phyloP scores from a whole-genome alignment of 129 eudicot species.

The Flaveria brownii region DNA sequence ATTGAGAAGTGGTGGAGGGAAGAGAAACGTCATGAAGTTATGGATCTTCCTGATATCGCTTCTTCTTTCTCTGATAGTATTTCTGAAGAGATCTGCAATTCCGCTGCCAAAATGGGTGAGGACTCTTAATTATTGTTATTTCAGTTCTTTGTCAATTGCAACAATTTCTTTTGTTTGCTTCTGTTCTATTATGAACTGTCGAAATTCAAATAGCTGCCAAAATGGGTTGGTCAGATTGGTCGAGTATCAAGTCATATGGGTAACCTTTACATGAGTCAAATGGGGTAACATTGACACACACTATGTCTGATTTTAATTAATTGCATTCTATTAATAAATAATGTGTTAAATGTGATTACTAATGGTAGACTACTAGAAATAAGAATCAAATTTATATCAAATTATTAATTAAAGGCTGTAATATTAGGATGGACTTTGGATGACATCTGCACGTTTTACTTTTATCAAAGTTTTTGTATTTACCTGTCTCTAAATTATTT shows the following conservation, averaged over 20 bases:
- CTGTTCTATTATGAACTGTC: too few relatives aligned
- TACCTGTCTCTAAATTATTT: too few relatives aligned
- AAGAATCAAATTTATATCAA: background rate
- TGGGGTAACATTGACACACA: too few relatives aligned
- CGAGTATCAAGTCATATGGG: conserved; percentile 1
- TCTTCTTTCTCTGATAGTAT: conserved; percentile 73
- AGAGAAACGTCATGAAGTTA: conserved; percentile 67
- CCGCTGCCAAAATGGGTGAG: conserved; percentile 95
- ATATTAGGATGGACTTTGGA: too few relatives aligned
- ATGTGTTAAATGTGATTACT: background rate
- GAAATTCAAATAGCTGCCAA: background rate
- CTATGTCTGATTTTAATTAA: background rate
- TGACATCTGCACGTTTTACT: too few relatives aligned
- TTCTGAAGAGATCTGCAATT: conserved; percentile 87
- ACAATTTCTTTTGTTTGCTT: too few relatives aligned
- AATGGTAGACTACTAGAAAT: background rate
- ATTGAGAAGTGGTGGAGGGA: conserved; percentile 99
- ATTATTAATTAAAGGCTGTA: too few relatives aligned
- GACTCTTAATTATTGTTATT: conserved; percentile 8
- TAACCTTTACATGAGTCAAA: too few relatives aligned
- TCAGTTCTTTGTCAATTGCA: too few relatives aligned
- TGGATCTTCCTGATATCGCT: conserved; percentile 75
- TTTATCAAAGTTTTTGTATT: too few relatives aligned
- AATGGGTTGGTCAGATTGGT: background rate
- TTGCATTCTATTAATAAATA: background rate